Conservation (phyloP, 1,284 basidiomycete species). For the Caloboletus firmus region DNA sequence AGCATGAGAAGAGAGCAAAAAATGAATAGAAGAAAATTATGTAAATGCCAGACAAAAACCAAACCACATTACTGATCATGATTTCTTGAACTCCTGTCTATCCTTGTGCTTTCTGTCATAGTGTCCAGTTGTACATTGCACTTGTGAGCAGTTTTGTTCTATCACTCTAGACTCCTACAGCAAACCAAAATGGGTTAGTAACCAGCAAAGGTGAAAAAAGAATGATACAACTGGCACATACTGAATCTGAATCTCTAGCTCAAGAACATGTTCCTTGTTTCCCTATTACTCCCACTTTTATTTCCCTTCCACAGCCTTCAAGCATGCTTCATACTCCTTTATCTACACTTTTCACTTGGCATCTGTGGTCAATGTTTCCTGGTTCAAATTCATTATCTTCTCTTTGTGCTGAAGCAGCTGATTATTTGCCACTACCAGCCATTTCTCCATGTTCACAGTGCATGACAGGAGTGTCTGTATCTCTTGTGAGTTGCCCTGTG, state of each 20-base stretch:
- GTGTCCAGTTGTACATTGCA: constrained; percentile 64
- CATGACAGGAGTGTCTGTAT: constrained; percentile 69
- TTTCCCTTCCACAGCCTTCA: constrained; percentile 88
- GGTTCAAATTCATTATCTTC: constrained; percentile 70
- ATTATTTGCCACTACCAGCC: constrained; percentile 78
- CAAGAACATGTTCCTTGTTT: constrained; percentile 78
- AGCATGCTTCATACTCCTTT: constrained; percentile 83
- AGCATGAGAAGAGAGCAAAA: constrained; percentile 1
- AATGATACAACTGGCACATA: no score
- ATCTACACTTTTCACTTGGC: constrained; percentile 91
- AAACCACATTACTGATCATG: constrained; percentile 27
- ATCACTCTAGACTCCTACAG: constrained; percentile 63
- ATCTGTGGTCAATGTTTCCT: constrained; percentile 70
- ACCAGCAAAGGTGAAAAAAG: background rate
- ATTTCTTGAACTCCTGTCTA: constrained; percentile 8
- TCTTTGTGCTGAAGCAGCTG: constrained; percentile 83
- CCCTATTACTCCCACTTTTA: constrained; percentile 95
- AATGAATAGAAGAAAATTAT: background rate
- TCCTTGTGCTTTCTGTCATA: constrained; percentile 53
- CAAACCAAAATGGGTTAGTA: constrained; percentile 6
- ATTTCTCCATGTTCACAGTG: constrained; percentile 79
- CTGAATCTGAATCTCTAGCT: constrained; percentile 72
- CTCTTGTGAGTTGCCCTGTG: constrained; percentile 69
- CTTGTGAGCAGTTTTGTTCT: constrained; percentile 69
- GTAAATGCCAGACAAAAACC: background rate